phyloP scores from a whole-genome alignment of 2,329 filamentous ascomycete genomes.

The Pseudocercospora cruenta region DNA sequence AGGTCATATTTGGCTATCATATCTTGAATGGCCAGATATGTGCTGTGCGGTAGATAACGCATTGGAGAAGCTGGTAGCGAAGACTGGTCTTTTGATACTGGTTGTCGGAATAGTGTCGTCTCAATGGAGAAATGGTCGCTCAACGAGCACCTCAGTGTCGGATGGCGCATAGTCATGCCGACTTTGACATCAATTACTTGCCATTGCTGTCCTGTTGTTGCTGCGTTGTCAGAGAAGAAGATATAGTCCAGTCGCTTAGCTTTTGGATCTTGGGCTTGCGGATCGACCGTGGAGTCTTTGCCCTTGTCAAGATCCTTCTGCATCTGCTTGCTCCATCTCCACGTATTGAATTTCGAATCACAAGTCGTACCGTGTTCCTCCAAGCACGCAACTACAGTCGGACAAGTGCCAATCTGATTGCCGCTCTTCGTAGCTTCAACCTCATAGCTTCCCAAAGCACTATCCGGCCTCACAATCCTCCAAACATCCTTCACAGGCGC shows the following conservation, averaged over 20 bases:
- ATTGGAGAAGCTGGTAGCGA: not conserved
- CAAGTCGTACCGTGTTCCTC: conserved; percentile 83
- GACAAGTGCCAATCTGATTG: conserved; percentile 56
- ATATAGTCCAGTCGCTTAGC: conserved; percentile 96
- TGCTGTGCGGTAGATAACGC: conserved; percentile 24
- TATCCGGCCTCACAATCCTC: conserved; percentile 81
- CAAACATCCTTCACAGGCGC: conserved; percentile 81
- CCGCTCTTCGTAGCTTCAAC: conserved; percentile 69
- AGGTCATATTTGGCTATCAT: conserved; percentile 69
- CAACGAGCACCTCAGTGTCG: conserved; percentile 78
- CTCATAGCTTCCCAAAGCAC: conserved; percentile 73
- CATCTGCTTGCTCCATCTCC: conserved; percentile 79
- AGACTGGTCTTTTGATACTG: not conserved
- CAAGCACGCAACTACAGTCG: conserved; percentile 78
- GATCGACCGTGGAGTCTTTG: conserved; percentile 65
- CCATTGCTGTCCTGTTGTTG: conserved; percentile 60
- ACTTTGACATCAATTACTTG: conserved; percentile 71
- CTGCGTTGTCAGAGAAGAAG: conserved; percentile 64
- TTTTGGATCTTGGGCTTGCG: conserved; percentile 67
- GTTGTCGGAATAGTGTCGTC: conserved; percentile 66
- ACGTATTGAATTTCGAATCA: conserved; percentile 85
- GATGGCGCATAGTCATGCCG: conserved; percentile 80
- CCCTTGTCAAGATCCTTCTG: conserved; percentile 70
- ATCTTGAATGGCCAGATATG: conserved; percentile 72
- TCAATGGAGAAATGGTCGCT: conserved; percentile 96